A percentile compares a stretch with the other conserved stretches of the same genome.
These are phyloP conservation scores for Penicillium salamii DNA, from an alignment of 495 filamentous ascomycete genomes.

Conservation along the genomic window DNA sequence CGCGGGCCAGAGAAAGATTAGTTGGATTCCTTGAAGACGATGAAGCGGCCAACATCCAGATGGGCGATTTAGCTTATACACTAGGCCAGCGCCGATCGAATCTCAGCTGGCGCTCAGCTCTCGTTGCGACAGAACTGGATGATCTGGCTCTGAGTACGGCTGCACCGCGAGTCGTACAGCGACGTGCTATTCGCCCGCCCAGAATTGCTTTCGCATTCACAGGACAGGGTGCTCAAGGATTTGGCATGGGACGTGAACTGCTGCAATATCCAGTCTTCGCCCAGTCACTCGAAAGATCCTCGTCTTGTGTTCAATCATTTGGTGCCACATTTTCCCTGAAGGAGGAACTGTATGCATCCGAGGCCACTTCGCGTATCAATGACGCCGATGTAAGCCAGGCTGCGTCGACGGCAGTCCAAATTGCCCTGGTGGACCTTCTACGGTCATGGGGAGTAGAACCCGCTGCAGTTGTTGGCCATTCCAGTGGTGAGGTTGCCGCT, in stretches of 20 bases:
- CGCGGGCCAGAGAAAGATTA: conserved; percentile 12
- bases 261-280: conserved; percentile 21
- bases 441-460: conserved; percentile 30
- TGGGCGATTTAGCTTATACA: conserved; percentile 29
- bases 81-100: conserved; percentile 12
- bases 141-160: no score
- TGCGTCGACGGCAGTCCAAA: conserved; percentile 34
- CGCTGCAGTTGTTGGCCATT: conserved; percentile 33
- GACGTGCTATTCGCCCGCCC: no score
- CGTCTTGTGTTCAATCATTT: conserved; percentile 14
- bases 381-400: conserved; percentile 28
- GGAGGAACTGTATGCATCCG: conserved; percentile 7
- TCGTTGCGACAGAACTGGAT: background rate
- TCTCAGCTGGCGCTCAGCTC: conserved; percentile 8
- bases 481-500: conserved; percentile 41
- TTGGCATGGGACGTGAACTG: conserved; percentile 33
- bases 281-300: conserved; percentile 14
- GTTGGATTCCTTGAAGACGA: no score
- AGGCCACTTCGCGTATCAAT: conserved; percentile 12
- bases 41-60: conserved; percentile 10
- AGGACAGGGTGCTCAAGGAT: conserved; percentile 43
- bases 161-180: no score
- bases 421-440: conserved; percentile 35
- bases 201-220: conserved; percentile 30
- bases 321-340: conserved; percentile 21